These are phyloP conservation scores for Malassezia sympodialis DNA, from an alignment of 1,284 basidiomycete species.

Conservation along the genomic window DNA sequence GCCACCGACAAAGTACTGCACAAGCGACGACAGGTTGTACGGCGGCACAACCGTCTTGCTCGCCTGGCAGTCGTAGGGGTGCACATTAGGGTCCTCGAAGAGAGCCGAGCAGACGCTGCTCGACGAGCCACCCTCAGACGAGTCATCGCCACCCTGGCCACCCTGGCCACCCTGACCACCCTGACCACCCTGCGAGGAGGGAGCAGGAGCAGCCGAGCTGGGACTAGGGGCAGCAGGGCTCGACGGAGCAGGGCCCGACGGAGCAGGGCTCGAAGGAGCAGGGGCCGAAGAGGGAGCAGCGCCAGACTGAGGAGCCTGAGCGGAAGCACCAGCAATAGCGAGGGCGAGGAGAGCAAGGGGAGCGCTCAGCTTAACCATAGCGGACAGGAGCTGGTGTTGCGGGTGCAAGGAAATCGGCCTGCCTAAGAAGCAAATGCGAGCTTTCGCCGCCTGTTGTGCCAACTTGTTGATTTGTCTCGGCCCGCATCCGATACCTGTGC, in stretches of 20 bases:
- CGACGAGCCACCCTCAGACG: constrained; percentile 1
- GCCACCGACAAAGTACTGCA: constrained; percentile 31
- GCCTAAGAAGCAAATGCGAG: neutral
- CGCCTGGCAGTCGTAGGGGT: constrained; percentile 24
- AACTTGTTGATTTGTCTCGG: constrained; percentile 3
- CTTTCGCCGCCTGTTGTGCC: neutral
- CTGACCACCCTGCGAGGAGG: constrained; percentile 10
- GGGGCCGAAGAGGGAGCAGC: too few species aligned
- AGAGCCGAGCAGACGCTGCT: constrained; percentile 26
- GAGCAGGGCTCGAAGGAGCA: constrained; percentile 7
- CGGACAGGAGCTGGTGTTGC: neutral
- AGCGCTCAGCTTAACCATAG: constrained; percentile 34
- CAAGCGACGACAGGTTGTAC: constrained; percentile 34
- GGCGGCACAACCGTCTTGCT: constrained; percentile 30
- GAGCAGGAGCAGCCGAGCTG: constrained; percentile 13
- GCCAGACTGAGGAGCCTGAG: constrained; percentile 17
- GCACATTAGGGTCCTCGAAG: constrained; percentile 20
- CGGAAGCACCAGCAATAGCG: constrained; percentile 24
- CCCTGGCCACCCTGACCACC: constrained; percentile 10
- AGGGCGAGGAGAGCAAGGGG: constrained; percentile 31
- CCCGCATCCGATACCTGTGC: neutral
- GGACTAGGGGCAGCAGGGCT: neutral
- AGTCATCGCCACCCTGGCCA: constrained; percentile 13
- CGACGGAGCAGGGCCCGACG: constrained; percentile 6
- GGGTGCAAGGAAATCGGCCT: neutral